Conservation (phyloP, 2,329 filamentous ascomycete species). For the Trichophyton simii region DNA sequence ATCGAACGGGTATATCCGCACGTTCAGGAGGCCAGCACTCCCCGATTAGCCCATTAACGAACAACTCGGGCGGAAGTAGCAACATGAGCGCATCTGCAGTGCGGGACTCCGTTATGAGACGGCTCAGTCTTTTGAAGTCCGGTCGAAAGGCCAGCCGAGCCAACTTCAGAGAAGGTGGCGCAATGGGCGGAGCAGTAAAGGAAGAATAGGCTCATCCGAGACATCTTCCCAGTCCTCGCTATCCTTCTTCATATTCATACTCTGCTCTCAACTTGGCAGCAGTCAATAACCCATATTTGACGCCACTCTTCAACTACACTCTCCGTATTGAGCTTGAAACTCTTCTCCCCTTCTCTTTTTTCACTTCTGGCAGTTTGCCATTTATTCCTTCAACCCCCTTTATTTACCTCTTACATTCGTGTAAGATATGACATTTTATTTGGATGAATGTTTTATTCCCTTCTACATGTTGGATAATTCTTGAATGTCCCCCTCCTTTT, state of each 20-base stretch:
- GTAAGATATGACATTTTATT: conserved; percentile 3
- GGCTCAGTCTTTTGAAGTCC: conserved; percentile 65
- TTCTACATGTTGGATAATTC: conserved; percentile 5
- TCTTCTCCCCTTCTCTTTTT: conserved; percentile 13
- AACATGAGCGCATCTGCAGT: conserved; percentile 18
- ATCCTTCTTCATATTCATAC: neutral
- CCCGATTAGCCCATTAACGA: conserved; percentile 3
- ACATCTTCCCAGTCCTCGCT: conserved; percentile 15
- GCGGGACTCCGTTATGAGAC: conserved; percentile 58
- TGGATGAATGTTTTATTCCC: neutral
- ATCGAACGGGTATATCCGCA: neutral
- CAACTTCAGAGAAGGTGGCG: conserved; percentile 27
- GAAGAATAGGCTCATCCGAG: conserved; percentile 24
- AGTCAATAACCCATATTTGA: neutral
- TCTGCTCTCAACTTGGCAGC: neutral
- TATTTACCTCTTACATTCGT: conserved; percentile 9
- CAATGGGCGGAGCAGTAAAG: conserved; percentile 16
- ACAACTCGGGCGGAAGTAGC: neutral
- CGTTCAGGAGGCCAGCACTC: conserved; percentile 5
- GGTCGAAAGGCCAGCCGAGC: conserved; percentile 55
- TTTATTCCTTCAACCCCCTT: conserved; percentile 6
- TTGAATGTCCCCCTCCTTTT: neutral
- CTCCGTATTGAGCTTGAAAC: conserved; percentile 9
- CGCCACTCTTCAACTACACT: neutral
- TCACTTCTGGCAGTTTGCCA: conserved; percentile 10